Evolutionary conservation across 176 grass and related monocot species (phyloP).

Genomic region (Oryza meridionalis): DNA sequence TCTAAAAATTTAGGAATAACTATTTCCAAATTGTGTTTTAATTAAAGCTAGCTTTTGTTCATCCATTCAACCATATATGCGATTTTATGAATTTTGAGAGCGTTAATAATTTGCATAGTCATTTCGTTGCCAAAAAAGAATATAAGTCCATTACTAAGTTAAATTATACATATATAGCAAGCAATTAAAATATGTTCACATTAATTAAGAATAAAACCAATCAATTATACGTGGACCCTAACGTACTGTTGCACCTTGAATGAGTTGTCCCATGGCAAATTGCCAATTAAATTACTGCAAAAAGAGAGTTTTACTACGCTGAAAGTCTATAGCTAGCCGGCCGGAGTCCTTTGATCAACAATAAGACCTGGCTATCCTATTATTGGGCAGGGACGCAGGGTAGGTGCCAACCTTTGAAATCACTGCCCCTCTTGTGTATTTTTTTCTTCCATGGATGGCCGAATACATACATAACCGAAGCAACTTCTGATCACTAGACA

Average conservation of each 20-base stretch:
- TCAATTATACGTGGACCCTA: neutral
- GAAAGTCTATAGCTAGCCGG: neutral
- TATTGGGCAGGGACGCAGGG: conserved; percentile 17
- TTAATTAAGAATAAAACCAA: neutral
- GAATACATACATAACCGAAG: conserved; percentile 20
- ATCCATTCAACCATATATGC: neutral
- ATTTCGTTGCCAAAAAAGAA: neutral
- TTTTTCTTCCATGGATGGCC: conserved; percentile 26
- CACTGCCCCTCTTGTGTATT: neutral
- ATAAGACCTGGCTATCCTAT: neutral
- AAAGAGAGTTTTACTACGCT: neutral
- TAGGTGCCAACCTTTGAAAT: conserved; percentile 43
- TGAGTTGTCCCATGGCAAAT: neutral
- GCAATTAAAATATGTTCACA: neutral
- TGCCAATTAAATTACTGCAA: neutral
- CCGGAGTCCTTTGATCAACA: neutral
- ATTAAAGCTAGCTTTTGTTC: neutral
- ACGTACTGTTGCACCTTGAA: neutral
- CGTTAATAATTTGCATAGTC: neutral
- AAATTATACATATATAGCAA: neutral
- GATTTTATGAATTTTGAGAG: neutral
- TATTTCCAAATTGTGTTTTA: neutral
- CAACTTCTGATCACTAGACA: neutral
- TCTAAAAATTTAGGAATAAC: neutral
- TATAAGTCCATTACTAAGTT: neutral